Percentiles rank a stretch among this genome's conserved stretches.
Conservation (phyloP, 2,329 filamentous ascomycete species). For the Verticillium albo-atrum region DNA sequence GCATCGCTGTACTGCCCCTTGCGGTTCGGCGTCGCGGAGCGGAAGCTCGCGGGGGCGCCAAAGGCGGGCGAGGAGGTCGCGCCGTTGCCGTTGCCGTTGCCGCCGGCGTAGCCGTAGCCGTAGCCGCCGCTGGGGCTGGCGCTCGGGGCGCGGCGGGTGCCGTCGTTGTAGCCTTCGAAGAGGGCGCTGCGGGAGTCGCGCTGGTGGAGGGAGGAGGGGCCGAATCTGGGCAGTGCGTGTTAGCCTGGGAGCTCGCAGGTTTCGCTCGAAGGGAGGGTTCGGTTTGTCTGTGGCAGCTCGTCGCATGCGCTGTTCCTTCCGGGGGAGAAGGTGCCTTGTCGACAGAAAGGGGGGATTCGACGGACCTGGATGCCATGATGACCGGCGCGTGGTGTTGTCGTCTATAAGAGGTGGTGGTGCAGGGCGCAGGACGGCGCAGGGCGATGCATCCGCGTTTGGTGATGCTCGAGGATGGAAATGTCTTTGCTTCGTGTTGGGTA, state of each 20-base stretch:
- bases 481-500: too few relatives aligned
- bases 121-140: slow-evolving; percentile 49
- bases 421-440: not conserved
- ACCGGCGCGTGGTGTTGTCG: not conserved
- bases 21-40: slow-evolving; percentile 67
- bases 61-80: slow-evolving; percentile 18
- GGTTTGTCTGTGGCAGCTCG: too few relatives aligned
- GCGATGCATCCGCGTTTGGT: not conserved
- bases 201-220: slow-evolving; percentile 65
- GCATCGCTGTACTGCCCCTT: slow-evolving; percentile 88
- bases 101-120: slow-evolving; percentile 36
- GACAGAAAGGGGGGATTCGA: not conserved
- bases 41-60: slow-evolving; percentile 39
- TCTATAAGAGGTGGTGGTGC: not conserved
- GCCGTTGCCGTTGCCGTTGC: slow-evolving; percentile 2
- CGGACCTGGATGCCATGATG: not conserved
- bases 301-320: not conserved
- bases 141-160: slow-evolving; percentile 36
- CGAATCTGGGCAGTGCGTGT: slow-evolving; percentile 43
- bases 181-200: slow-evolving; percentile 68
- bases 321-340: not conserved
- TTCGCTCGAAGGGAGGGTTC: too few relatives aligned
- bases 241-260: not conserved
- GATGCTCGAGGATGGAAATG: too few relatives aligned
- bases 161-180: slow-evolving; percentile 64